Evolutionary conservation across 148 eudicot genomes (phyloP), one percentile per base, ranked within the genome.

Genomic region (Fallopia convolvulus): DNA sequence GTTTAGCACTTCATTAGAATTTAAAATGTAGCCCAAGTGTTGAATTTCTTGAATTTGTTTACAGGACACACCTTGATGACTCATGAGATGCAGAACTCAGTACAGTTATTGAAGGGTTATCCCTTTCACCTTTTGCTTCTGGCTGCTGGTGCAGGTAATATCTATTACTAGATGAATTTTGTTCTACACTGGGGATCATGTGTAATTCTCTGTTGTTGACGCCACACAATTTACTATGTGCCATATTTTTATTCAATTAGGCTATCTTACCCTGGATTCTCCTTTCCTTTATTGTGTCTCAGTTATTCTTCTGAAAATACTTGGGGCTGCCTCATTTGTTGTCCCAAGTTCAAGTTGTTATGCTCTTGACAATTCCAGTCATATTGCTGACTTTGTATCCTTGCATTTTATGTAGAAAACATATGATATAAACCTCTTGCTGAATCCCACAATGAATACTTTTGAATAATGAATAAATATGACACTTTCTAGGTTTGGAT

Each of bases 321-420:
- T 56, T 72, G 81, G 82, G 70, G 92, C 83, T 83, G 89, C 75
- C 75, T 89, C 97, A n/a, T 60, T 94, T 78, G 88, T 75, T 47
- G 86, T 87, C 71, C 97, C 98, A 5, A 84, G 78, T 58, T 90
- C 97, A 70, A 83, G 84, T 74, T 94, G 98, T 83, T 94, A 92
- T 65, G 91, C 88, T 74, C 79, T 94, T 44, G 98, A 94, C 77
- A 92, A 92, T 80, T 86, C 98, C 79, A 90, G 97, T 77, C 88
- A 85, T 86, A 77, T 94, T 66, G 81, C 86, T 73, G 98, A 94
- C 90, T 94, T 92, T 83, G 98, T 94, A 94, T 94, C 98, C 98
- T 88, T 71, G 23, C 39, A 55, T 13, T 80, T 23, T 68, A 36
- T 33, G 11, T 33, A 68, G 72, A 4, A 68, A 18, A 39, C 20